phyloP scores from a whole-genome alignment of 345 rosid species.

The Brassica carinata region DNA sequence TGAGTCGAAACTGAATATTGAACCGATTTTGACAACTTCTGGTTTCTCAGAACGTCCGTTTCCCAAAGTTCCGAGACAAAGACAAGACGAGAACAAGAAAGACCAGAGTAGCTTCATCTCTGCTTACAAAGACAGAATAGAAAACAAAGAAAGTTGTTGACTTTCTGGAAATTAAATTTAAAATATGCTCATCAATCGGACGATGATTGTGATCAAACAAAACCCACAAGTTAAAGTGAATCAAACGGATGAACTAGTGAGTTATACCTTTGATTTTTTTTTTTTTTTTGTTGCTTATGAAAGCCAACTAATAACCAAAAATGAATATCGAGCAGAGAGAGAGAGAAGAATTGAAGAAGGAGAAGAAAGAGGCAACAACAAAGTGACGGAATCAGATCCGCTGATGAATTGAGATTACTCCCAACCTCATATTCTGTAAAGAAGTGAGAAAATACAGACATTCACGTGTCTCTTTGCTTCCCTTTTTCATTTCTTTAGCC shows the following conservation, averaged over 20 bases:
- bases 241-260: not conserved
- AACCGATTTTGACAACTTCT: slow-evolving; percentile 66
- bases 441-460: not conserved
- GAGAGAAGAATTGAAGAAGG: slow-evolving; percentile 24
- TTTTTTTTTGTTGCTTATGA: not conserved
- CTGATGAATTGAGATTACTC: slow-evolving; percentile 34
- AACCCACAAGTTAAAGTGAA: slow-evolving; percentile 2
- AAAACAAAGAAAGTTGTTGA: slow-evolving; percentile 4
- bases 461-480: slow-evolving; percentile 32
- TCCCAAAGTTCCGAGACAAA: slow-evolving; percentile 37
- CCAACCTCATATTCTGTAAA: slow-evolving; percentile 36
- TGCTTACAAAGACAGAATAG: slow-evolving; percentile 7
- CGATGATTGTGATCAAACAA: not conserved
- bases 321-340: not conserved
- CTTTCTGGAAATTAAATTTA: not conserved
- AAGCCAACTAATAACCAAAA: not conserved
- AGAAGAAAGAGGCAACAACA: slow-evolving; percentile 27
- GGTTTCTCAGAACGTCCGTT: slow-evolving; percentile 56
- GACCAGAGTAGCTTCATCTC: slow-evolving; percentile 42
- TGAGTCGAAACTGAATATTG: slow-evolving; percentile 65
- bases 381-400: slow-evolving; percentile 41
- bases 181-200: not conserved
- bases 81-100: slow-evolving; percentile 40
- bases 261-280: slow-evolving; percentile 11
- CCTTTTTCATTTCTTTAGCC: slow-evolving; percentile 5